These are phyloP conservation scores for Monilinia fructicola DNA, from an alignment of 2,329 filamentous ascomycete species.

Conservation along the genomic window DNA sequence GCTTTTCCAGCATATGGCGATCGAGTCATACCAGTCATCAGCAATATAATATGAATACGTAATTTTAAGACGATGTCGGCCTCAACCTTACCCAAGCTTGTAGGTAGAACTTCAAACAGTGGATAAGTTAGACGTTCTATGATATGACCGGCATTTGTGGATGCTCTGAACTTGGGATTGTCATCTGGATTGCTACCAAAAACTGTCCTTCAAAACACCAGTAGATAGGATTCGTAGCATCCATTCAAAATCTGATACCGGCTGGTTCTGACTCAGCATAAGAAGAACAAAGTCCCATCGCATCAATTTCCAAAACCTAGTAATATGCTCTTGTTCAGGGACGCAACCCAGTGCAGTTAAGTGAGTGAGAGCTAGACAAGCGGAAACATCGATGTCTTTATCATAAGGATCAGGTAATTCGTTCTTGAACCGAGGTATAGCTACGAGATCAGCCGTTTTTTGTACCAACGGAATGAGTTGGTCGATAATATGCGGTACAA, in stretches of 20 bases:
- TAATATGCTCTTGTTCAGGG: conserved; percentile 39
- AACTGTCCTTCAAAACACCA: conserved; percentile 60
- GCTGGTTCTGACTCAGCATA: conserved; percentile 66
- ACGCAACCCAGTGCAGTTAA: conserved; percentile 60
- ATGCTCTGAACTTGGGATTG: conserved; percentile 42
- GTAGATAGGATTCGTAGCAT: conserved; percentile 67
- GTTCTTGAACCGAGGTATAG: conserved; percentile 46
- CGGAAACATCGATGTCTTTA: conserved; percentile 59
- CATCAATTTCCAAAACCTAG: conserved; percentile 65
- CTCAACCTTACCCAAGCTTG: conserved; percentile 34
- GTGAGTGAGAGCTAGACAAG: conserved; percentile 66
- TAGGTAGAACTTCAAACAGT: conserved; percentile 44
- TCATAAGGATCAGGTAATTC: conserved; percentile 49
- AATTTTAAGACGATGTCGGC: conserved; percentile 34
- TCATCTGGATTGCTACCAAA: conserved; percentile 65
- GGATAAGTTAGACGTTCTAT: conserved; percentile 45
- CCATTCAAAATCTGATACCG: conserved; percentile 58
- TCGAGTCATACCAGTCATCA: conserved; percentile 59
- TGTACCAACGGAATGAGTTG: conserved; percentile 56
- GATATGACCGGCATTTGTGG: conserved; percentile 42
- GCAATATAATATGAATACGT: conserved; percentile 46
- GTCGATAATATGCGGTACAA: conserved; percentile 59
- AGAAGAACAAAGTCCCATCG: conserved; percentile 65
- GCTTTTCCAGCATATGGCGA: conserved; percentile 63
- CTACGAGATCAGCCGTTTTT: conserved; percentile 56